phyloP scores from a whole-genome alignment of 2,329 filamentous ascomycete species.

The Alternaria gansuensis region DNA sequence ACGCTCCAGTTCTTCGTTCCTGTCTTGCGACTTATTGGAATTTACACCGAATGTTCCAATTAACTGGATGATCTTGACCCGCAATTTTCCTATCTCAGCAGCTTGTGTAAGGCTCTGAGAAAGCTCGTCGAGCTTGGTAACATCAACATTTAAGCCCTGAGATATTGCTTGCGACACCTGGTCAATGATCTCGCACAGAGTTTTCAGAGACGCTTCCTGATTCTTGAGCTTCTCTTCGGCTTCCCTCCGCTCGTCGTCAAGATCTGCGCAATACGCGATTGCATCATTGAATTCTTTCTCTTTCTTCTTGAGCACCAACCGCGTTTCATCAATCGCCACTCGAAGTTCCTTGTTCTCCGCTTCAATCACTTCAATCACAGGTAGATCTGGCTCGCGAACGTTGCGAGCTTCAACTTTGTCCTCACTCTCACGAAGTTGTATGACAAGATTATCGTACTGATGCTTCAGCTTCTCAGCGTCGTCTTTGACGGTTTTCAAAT shows the following conservation, averaged over 20 bases:
- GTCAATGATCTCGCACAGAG: neutral
- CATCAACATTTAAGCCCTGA: neutral
- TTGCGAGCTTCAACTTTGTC: neutral
- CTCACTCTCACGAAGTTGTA: neutral
- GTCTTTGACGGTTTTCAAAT: constrained; percentile 5
- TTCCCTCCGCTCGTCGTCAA: constrained; percentile 1
- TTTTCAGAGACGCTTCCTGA: neutral
- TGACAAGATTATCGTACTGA: constrained; percentile 1
- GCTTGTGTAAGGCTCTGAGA: neutral
- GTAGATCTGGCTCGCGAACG: neutral
- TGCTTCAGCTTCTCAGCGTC: neutral
- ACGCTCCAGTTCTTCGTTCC: neutral
- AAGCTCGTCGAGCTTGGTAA: neutral
- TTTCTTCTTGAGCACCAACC: neutral
- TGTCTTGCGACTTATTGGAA: neutral
- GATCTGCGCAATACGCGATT: neutral
- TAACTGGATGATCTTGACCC: neutral
- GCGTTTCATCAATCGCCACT: neutral
- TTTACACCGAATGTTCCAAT: neutral
- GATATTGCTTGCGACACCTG: neutral
- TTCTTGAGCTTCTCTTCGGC: neutral
- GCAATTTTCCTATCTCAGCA: neutral
- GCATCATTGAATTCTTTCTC: neutral
- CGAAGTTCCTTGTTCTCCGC: constrained; percentile 1
- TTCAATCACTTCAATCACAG: neutral